A percentile compares a stretch with the other conserved stretches of the same genome.
Conservation (phyloP, 345 rosid species). For the Rhodomyrtus tomentosa region DNA sequence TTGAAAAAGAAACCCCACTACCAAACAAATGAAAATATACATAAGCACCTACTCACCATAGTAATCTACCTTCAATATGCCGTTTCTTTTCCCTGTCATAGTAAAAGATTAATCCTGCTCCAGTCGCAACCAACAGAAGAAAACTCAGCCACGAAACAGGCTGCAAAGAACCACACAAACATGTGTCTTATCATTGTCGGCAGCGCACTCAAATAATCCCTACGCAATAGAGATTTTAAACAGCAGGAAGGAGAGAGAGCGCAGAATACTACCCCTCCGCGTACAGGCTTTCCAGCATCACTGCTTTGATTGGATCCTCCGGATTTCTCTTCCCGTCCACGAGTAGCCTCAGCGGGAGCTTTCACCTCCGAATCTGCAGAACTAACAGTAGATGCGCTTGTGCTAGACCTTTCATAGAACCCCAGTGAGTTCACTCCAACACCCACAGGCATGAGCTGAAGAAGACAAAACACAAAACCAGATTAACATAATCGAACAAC, state of each 20-base stretch:
- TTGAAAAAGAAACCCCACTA: neutral
- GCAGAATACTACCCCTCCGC: constrained; percentile 68
- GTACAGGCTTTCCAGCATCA: constrained; percentile 62
- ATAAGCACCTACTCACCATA: constrained; percentile 61
- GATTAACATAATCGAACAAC: neutral
- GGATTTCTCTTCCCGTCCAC: constrained; percentile 36
- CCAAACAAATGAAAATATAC: neutral
- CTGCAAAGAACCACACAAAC: constrained; percentile 16
- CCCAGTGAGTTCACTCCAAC: constrained; percentile 14
- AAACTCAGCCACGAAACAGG: constrained; percentile 96
- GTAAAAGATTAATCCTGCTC: constrained; percentile 64
- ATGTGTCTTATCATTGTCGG: neutral
- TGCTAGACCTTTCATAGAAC: constrained; percentile 24
- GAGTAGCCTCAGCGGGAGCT: constrained; percentile 6
- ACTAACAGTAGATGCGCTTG: constrained; percentile 1
- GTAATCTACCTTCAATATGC: constrained; percentile 91
- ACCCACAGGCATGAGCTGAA: constrained; percentile 21
- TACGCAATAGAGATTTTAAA: neutral
- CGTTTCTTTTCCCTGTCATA: constrained; percentile 70
- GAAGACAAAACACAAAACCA: neutral
- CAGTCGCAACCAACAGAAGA: constrained; percentile 61
- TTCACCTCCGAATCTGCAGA: constrained; percentile 12
- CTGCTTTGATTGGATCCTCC: constrained; percentile 43
- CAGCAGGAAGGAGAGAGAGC: neutral
- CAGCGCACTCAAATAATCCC: neutral